Conservation (phyloP, 495 filamentous ascomycete species). For the Apiosordaria backusii region DNA sequence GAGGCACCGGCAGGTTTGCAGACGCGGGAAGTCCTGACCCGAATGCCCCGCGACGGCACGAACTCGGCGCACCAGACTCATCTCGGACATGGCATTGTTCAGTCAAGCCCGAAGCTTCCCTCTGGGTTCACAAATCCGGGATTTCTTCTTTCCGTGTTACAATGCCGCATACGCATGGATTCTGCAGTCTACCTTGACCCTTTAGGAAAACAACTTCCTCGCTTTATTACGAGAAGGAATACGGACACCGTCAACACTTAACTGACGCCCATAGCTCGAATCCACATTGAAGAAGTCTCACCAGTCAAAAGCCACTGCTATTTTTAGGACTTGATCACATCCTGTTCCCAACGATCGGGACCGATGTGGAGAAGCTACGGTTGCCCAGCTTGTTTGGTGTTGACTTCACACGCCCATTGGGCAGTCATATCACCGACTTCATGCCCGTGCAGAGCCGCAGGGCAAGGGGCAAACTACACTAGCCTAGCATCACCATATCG, state of each 20-base stretch:
- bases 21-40: not conserved
- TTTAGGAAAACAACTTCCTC: no score
- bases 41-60: not conserved
- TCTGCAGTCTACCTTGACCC: no score
- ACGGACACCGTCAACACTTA: not conserved
- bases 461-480: not conserved
- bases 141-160: not conserved
- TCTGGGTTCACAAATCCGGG: not conserved
- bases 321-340: constrained; percentile 6
- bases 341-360: not conserved
- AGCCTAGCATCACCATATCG: no score
- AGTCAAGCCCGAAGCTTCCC: no score
- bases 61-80: not conserved
- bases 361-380: constrained; percentile 3
- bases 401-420: not conserved
- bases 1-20: not conserved
- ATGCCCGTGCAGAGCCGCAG: not conserved
- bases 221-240: not conserved
- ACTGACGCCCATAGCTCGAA: not conserved
- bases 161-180: not conserved
- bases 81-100: not conserved
- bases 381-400: not conserved
- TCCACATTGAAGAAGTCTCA: not conserved
- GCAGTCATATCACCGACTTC: not conserved
- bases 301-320: not conserved